These are phyloP conservation scores for Physaria fendleri DNA, from an alignment of 345 rosid genomes.

Conservation along the genomic window DNA sequence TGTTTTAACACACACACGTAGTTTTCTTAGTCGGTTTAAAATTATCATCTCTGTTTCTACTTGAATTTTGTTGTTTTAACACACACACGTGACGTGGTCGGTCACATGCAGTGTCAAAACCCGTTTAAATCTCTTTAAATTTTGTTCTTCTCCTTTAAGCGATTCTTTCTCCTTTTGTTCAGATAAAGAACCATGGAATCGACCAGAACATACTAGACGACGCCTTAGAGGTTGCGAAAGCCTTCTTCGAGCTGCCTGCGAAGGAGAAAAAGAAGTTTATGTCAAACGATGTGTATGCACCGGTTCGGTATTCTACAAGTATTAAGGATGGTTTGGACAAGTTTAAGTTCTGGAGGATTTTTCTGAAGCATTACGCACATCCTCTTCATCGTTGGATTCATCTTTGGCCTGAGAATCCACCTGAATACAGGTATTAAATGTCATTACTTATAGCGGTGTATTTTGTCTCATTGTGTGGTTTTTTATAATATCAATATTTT, in stretches of 20 bases:
- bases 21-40: neutral
- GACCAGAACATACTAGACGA: conserved; percentile 37
- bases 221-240: conserved; percentile 37
- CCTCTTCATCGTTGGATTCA: conserved; percentile 52
- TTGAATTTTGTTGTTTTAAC: neutral
- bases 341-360: conserved; percentile 56
- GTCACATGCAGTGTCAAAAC: neutral
- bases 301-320: conserved; percentile 57
- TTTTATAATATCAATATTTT: too few species aligned
- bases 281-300: conserved; percentile 49
- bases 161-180: neutral
- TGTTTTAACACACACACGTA: conserved; percentile 3
- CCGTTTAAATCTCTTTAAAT: conserved; percentile 8
- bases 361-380: conserved; percentile 65
- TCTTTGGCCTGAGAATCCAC: conserved; percentile 60
- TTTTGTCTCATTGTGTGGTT: conserved; percentile 3
- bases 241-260: conserved; percentile 39
- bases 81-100: conserved; percentile 7
- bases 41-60: neutral
- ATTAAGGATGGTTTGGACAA: conserved; percentile 47
- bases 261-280: conserved; percentile 44
- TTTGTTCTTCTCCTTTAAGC: neutral
- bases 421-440: conserved; percentile 38
- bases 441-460: conserved; percentile 16
- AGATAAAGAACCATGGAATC: conserved; percentile 64